phyloP scores from a whole-genome alignment of 2,329 filamentous ascomycete species.

The Claviceps purpurea region DNA sequence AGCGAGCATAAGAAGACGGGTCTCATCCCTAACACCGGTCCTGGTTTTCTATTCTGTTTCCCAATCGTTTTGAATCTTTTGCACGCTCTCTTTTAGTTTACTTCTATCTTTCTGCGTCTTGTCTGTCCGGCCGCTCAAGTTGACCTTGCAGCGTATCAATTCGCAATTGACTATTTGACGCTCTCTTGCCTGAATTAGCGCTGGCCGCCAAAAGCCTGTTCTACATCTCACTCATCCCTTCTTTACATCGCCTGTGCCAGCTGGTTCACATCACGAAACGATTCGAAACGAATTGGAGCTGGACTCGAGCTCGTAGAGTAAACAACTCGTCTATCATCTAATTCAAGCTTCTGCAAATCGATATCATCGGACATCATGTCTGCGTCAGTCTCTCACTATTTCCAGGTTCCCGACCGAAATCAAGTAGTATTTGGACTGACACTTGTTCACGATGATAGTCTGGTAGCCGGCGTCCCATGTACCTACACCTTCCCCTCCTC shows the following conservation, averaged over 20 bases:
- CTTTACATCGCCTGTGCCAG: not conserved
- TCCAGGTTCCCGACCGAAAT: not conserved
- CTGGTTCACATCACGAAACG: not conserved
- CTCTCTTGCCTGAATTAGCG: not conserved
- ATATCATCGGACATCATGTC: slow-evolving; percentile 1
- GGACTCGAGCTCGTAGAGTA: slow-evolving; percentile 8
- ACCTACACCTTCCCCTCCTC: slow-evolving; percentile 41
- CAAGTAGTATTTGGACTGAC: not conserved
- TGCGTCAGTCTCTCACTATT: slow-evolving; percentile 3
- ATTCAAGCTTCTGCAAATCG: not conserved
- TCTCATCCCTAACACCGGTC: slow-evolving; percentile 14
- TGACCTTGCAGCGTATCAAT: not conserved
- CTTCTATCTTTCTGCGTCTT: not conserved
- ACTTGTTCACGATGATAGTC: slow-evolving; percentile 25
- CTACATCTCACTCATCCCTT: not conserved
- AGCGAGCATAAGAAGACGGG: slow-evolving; percentile 17
- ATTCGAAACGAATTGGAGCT: slow-evolving; percentile 8
- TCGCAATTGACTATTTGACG: not conserved
- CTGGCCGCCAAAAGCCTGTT: not conserved
- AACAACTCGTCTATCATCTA: not conserved
- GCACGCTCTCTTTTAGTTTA: slow-evolving; percentile 2
- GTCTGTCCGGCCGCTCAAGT: slow-evolving; percentile 1
- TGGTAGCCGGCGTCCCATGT: slow-evolving; percentile 49
- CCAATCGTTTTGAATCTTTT: slow-evolving; percentile 11
- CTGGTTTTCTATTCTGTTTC: slow-evolving; percentile 12